A percentile compares a stretch with the other conserved stretches of the same genome.
Conservation (phyloP, 345 rosid genomes). For the Capsella bursapastoris region DNA sequence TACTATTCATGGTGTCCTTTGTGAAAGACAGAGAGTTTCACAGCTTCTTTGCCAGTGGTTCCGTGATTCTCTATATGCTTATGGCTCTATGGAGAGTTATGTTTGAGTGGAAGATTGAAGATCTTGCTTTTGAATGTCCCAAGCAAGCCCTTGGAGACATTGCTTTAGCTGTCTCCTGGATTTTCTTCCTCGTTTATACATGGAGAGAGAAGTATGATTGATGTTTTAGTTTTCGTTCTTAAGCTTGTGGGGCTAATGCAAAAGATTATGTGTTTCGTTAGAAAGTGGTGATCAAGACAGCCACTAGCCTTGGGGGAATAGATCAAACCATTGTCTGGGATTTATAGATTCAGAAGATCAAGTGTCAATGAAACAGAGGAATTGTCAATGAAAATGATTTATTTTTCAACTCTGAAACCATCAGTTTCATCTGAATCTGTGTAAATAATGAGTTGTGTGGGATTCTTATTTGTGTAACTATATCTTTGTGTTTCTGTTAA, state of each 20-base stretch:
- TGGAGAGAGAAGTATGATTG: slow-evolving; percentile 97
- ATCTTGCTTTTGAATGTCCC: slow-evolving; percentile 67
- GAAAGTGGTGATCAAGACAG: slow-evolving; percentile 13
- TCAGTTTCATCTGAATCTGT: neutral
- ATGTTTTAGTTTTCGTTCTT: slow-evolving; percentile 13
- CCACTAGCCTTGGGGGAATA: slow-evolving; percentile 12
- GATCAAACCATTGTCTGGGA: slow-evolving; percentile 28
- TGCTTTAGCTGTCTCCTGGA: slow-evolving; percentile 77
- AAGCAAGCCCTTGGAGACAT: slow-evolving; percentile 78
- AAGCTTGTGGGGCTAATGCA: neutral
- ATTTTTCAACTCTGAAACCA: neutral
- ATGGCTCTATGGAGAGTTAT: slow-evolving; percentile 80
- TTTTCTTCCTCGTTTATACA: slow-evolving; percentile 76
- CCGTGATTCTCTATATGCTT: slow-evolving; percentile 67
- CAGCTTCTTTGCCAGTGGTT: slow-evolving; percentile 81
- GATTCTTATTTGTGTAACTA: slow-evolving; percentile 16
- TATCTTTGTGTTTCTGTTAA: neutral
- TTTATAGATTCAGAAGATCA: slow-evolving; percentile 28
- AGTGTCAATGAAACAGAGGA: slow-evolving; percentile 17
- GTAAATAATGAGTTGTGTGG: slow-evolving; percentile 20
- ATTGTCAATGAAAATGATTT: slow-evolving; percentile 6
- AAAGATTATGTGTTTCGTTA: slow-evolving; percentile 1
- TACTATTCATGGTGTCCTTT: slow-evolving; percentile 85
- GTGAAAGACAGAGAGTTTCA: slow-evolving; percentile 83
- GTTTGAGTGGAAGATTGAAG: slow-evolving; percentile 73